Conservation (phyloP, 208 protist species). For the Trypanosoma cruzi region DNA sequence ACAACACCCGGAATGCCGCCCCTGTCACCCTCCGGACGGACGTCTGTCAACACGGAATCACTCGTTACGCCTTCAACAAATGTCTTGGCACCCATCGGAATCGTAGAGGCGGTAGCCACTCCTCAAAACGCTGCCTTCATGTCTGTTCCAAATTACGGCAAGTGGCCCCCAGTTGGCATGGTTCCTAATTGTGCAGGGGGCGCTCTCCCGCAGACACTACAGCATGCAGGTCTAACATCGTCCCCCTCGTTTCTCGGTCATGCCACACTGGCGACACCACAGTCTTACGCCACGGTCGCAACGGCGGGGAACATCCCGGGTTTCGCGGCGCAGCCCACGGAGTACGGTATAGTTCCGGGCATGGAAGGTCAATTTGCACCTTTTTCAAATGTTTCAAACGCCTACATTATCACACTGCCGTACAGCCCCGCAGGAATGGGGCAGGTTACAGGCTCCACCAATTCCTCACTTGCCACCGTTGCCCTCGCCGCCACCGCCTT, state of each 20-base stretch:
- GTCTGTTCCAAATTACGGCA: constrained; percentile 7
- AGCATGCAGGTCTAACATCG: no score
- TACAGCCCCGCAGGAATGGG: not conserved
- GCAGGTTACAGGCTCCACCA: no score
- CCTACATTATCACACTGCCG: constrained; percentile 11
- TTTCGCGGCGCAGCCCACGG: no score
- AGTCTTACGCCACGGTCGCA: not conserved
- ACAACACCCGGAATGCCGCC: not conserved
- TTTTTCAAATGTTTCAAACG: not conserved
- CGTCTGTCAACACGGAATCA: not conserved
- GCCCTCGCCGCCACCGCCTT: not conserved
- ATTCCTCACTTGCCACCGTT: not conserved
- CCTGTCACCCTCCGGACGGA: not conserved
- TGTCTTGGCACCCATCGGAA: not conserved
- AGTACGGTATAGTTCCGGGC: not conserved
- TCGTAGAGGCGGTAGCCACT: not conserved
- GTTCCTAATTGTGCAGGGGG: not conserved
- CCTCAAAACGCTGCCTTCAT: not conserved
- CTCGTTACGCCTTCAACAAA: not conserved
- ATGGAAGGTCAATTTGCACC: not conserved
- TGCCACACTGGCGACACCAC: not conserved
- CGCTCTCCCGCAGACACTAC: no score
- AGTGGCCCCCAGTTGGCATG: constrained; percentile 5
- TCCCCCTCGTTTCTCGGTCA: not conserved
- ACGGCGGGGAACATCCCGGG: not conserved